Base-by-base conservation (phyloP, 495 filamentous ascomycete genomes). In the Lichina pygmaea region DNA sequence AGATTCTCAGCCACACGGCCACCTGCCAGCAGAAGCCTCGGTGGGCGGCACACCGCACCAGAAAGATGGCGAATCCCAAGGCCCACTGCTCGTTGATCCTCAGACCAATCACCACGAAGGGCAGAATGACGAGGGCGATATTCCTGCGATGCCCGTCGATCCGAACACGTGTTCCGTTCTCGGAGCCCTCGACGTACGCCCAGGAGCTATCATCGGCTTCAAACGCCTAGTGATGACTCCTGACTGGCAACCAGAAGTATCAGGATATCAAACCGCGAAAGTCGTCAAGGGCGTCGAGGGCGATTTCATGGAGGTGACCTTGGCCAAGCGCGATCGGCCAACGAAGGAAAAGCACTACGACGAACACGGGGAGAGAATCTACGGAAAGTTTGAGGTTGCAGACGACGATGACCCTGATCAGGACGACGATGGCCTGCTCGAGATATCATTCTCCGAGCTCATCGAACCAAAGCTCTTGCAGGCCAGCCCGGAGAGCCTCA, bases 171-270 rank as follows among this genome's bases (percentile, higher is more conserved):
- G 84, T 15, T 61, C 71, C 7, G 49, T 56, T 36, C 58, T 93
- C 15, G 54, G 55, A 4, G 57, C 67, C 41, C 65, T 58, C 3
- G 64, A 75, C 33, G 66, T 70, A 13, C 61, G 64, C 34, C 49
- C 62, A 5, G 81, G 77, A 9, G 73, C 78, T 55, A 63, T 86
- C 34, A 72, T 97, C 49, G 75, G 77, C 2, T 97, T 81, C 69
- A 81, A 78, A 51, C 69, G 81, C 46, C 65, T 81, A 45, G 66
- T 73, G 31, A 68, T 85, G 54, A 83, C 79, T 33, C 73, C 71
- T 46, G 77, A 72, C 30, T 92, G 82, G 78, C 68, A 81, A 46
- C 86, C 86, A 0, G 67, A 66, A 46, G 62, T 91, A 38, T 73
- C 72, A 3, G 67, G 65, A 3, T 76, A 74, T 52, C 64, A 73